Conservation (phyloP, 768 basidiomycete species). For the Mycena belliarum region DNA sequence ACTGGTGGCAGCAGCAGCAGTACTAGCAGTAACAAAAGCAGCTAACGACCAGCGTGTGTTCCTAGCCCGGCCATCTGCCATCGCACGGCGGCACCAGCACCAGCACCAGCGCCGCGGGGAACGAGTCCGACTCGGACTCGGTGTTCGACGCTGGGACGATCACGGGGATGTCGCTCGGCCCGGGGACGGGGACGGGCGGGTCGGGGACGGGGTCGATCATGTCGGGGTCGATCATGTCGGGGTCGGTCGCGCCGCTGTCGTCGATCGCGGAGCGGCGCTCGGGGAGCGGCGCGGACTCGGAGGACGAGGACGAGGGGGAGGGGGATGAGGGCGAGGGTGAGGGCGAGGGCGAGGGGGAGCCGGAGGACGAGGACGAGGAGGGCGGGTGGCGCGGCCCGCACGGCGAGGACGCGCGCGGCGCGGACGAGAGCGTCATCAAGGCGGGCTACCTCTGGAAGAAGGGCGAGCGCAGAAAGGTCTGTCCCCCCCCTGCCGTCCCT, state of each 20-base stretch:
- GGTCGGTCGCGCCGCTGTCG: slow-evolving; percentile 59
- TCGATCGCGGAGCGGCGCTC: slow-evolving; percentile 77
- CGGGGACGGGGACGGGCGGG: too few relatives aligned
- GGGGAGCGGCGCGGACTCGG: slow-evolving; percentile 74
- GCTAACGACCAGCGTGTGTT: too few relatives aligned
- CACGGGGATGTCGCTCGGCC: too few relatives aligned
- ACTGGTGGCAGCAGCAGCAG: too few relatives aligned
- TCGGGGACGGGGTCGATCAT: too few relatives aligned
- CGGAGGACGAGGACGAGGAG: slow-evolving; percentile 67
- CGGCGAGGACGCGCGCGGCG: slow-evolving; percentile 37
- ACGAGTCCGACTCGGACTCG: slow-evolving; percentile 90
- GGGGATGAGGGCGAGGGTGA: slow-evolving; percentile 60
- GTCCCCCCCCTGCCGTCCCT: too few relatives aligned
- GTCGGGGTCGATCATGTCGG: too few relatives aligned
- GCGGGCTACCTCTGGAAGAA: slow-evolving; percentile 97
- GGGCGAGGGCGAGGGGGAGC: slow-evolving; percentile 62
- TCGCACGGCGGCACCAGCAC: slow-evolving; percentile 57
- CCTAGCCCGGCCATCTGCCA: too few relatives aligned
- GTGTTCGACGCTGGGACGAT: slow-evolving; percentile 55
- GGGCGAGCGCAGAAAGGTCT: slow-evolving; percentile 93
- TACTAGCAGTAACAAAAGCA: too few relatives aligned
- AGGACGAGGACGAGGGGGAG: slow-evolving; percentile 64
- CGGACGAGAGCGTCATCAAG: slow-evolving; percentile 77
- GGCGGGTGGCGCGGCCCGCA: slow-evolving; percentile 57
- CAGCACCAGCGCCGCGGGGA: too few relatives aligned